Evolutionary conservation across 345 rosid species (phyloP), one percentile per base, ranked within the genome.

Genomic region (Erodium maritimum): DNA sequence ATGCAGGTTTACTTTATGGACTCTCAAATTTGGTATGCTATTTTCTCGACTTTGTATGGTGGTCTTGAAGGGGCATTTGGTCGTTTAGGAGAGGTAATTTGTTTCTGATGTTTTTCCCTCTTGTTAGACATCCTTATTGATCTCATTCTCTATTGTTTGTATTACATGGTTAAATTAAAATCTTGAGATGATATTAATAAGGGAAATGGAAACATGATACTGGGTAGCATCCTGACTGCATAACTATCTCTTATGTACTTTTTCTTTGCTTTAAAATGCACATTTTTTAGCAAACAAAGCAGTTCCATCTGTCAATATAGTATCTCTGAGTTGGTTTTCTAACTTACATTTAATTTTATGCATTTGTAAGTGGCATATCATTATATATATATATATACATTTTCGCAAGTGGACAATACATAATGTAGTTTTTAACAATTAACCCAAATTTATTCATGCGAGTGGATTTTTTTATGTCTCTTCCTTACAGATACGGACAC

Each of bases 1-100:
- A 51, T 70, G 75, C 80, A 90, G 95, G 83, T 90, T 50, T 90
- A 90, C 63, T 90, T 90, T 56, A 82, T 91, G 96, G 98, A 91
- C 75, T 80, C 93, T 59, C 98, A 91, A 80, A 84, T 91, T 62
- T 91, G 96, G 98, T 91, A 91, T 77, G 65, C 96, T 52, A 73
- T 89, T 60, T 83, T 73, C 74, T 91, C 98, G 56, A 91, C 98
- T 42, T 67, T 86, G 65, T 86, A 71, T 69, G 98, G 98, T 79
- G 98, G 98, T 66, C 71, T 85, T 75, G 63, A 75, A 76, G 96
- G 98, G 54, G 98, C 96, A 65, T 86, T 85, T 71, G 91, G 88
- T 76, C 95, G 89, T 59, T 74, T 88, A 50, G 98, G 98, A 79
- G 98, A 91, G 96, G 98, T 86, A 79, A 65, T 42, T n/a, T 21